Base-by-base conservation (phyloP, 331 rosid species). In the Rhamnella rubrinervis region DNA sequence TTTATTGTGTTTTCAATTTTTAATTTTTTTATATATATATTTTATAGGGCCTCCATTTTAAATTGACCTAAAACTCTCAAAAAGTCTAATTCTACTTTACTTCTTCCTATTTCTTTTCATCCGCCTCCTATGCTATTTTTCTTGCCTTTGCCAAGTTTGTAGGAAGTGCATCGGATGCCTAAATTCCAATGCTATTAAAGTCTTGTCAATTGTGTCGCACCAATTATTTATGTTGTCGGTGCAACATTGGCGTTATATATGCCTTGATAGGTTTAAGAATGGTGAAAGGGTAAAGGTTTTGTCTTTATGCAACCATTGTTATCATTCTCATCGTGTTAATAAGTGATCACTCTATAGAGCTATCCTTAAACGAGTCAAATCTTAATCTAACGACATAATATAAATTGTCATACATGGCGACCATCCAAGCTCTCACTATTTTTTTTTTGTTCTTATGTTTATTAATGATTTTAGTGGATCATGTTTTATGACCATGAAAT, bases 281-380 rank as follows among this genome's bases (percentile, higher is more conserved):
- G 81, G 78, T 35, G 95, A 86, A 35, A 87, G 73, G 64, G 69
- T 87, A 23, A 87, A 84, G 85, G 76, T 87, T 57, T 68, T 92
- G 61, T 80, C 81, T 0, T 67, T 50, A 26, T 92, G 98, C 62
- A 55, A 60, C 57, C 98, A 89, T 85, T 80, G 71, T 17, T 89
- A 75, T 17, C 98, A 89, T 72, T 82, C 92, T 19, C 85, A 89
- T 55, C 89, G 98, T 47, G 82, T 92, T 15, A 91, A 87, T 4
- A 50, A 21, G 66, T 92, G 98, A 96, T 84, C 98, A 39, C 85
- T 92, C 6, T 92, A 95, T 47, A 84, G 98, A 6, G 66, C 84
- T 19, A 83, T 92, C 52, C 23, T 23, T 1, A 23, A 23, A 1
- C 23, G 23, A 23, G 88, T 87, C 25, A 80, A 41, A 39, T 60